phyloP scores from a whole-genome alignment of 805 yeast species.

The Ogataea ganodermae region DNA sequence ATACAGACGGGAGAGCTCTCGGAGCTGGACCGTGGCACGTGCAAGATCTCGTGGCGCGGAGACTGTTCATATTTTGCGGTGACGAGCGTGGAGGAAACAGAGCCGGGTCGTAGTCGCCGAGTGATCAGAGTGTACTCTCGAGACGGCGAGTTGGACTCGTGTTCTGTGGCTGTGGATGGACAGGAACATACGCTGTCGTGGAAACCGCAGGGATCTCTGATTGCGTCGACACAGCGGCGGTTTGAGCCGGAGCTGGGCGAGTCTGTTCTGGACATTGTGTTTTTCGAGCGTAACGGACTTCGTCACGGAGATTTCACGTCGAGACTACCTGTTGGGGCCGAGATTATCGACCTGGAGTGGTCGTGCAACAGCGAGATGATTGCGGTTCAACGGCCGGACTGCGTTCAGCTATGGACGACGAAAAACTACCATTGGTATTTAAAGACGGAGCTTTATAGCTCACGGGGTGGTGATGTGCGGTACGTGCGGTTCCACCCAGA shows the following conservation, averaged over 20 bases:
- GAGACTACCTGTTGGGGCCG: constrained; percentile 54
- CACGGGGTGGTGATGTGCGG: constrained; percentile 34
- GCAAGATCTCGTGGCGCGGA: constrained; percentile 87
- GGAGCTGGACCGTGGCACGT: constrained; percentile 49
- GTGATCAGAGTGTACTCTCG: constrained; percentile 81
- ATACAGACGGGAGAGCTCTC: constrained; percentile 70
- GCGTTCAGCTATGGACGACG: constrained; percentile 85
- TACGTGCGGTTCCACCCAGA: constrained; percentile 86
- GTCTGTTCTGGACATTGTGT: constrained; percentile 56
- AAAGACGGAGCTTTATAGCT: constrained; percentile 67
- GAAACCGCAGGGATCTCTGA: constrained; percentile 88
- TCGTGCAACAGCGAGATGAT: constrained; percentile 77
- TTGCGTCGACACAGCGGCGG: constrained; percentile 78
- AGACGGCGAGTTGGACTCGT: constrained; percentile 76
- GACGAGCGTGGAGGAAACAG: constrained; percentile 56
- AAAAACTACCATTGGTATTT: constrained; percentile 96
- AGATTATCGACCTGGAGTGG: constrained; percentile 66
- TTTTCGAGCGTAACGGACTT: constrained; percentile 91
- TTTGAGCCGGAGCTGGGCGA: constrained; percentile 52
- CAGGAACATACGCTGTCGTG: constrained; percentile 75
- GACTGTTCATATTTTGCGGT: constrained; percentile 85
- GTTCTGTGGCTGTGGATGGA: constrained; percentile 87
- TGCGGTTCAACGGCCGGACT: constrained; percentile 61
- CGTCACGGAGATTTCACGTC: constrained; percentile 84
- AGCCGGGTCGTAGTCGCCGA: constrained; percentile 55